Conservation (phyloP, 139 green algal genomes). For the Ettlia oleoabundans region DNA sequence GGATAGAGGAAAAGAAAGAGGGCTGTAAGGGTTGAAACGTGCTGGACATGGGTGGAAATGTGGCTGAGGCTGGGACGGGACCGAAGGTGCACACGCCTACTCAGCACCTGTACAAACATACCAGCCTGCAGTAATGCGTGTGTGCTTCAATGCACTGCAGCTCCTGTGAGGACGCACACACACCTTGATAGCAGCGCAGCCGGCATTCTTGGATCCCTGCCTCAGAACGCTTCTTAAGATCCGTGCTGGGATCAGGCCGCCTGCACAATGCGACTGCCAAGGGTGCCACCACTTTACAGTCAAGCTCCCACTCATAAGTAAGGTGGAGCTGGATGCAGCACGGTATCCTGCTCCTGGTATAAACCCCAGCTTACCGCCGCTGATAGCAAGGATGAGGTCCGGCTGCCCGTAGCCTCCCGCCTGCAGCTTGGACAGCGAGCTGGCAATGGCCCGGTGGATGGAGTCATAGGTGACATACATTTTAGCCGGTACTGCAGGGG, state of each 20-base stretch:
- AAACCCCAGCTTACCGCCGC: too few species aligned
- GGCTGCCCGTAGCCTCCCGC: background rate
- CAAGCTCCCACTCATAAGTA: too few species aligned
- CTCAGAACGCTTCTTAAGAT: slow-evolving; percentile 25
- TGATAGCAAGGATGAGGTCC: slow-evolving; percentile 26
- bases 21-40: background rate
- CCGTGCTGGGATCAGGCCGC: slow-evolving; percentile 30
- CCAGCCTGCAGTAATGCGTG: too few species aligned
- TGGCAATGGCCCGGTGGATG: background rate
- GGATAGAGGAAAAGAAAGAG: background rate
- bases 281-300: too few species aligned
- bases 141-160: too few species aligned
- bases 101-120: too few species aligned
- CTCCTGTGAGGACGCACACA: too few species aligned
- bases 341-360: too few species aligned
- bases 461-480: slow-evolving; percentile 4
- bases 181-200: slow-evolving; percentile 31
- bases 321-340: too few species aligned
- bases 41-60: background rate
- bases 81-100: too few species aligned
- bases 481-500: background rate
- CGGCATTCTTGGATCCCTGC: background rate
- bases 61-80: too few species aligned
- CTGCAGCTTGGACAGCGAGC: background rate
- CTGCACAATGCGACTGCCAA: too few species aligned